Evolutionary conservation across 345 rosid genomes (phyloP).

Genomic region (Populus pruinosa): DNA sequence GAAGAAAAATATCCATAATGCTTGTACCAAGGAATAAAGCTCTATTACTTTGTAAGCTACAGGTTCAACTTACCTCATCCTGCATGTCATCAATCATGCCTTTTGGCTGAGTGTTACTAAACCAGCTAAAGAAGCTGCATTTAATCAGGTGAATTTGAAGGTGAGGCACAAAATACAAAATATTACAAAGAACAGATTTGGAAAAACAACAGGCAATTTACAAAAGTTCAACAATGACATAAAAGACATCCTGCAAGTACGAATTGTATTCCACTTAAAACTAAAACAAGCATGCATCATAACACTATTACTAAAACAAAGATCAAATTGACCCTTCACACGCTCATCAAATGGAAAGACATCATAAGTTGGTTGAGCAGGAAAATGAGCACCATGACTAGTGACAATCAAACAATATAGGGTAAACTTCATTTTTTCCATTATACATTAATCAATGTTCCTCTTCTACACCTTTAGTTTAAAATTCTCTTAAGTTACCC

Average conservation of each 20-base stretch:
- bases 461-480: too few relatives aligned
- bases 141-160: not conserved
- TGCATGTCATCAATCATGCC: conserved; percentile 56
- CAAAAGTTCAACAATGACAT: not conserved
- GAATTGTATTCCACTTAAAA: not conserved
- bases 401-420: not conserved
- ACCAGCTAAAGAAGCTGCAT: conserved; percentile 90
- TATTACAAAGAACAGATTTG: not conserved
- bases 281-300: not conserved
- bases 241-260: not conserved
- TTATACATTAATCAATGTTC: too few relatives aligned
- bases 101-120: conserved; percentile 53
- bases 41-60: not conserved
- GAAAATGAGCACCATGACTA: not conserved
- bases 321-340: not conserved
- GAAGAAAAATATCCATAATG: not conserved
- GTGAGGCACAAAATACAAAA: not conserved
- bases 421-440: too few relatives aligned
- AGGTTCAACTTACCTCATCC: conserved; percentile 61
- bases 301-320: not conserved
- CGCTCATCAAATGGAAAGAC: not conserved
- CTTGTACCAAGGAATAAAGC: not conserved
- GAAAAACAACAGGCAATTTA: not conserved
- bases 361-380: not conserved
- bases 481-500: too few relatives aligned